A percentile compares a stretch with the other conserved stretches of the same genome.
phyloP scores from a whole-genome alignment of 2,329 filamentous ascomycete species.

The Colletotrichum falcatum region DNA sequence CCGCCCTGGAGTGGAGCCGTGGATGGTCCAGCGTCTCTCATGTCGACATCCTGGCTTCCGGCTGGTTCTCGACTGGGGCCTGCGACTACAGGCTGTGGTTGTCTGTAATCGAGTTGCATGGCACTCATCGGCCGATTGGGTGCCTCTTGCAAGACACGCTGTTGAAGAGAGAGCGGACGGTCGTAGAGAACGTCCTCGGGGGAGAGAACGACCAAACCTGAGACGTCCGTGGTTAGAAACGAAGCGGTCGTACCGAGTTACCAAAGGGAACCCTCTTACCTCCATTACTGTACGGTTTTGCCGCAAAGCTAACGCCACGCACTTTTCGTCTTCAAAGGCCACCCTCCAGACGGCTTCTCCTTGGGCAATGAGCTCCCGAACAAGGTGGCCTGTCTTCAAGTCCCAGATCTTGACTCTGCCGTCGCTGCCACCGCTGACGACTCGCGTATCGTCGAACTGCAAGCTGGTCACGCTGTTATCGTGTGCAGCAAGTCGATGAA shows the following conservation, averaged over 20 bases:
- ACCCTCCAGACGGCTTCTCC: conserved; percentile 98
- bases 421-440: conserved; percentile 96
- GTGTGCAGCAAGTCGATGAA: conserved; percentile 94
- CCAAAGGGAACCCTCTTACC: conserved; percentile 66
- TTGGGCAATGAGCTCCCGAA: conserved; percentile 90
- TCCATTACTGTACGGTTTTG: conserved; percentile 95
- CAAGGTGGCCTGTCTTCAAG: conserved; percentile 87
- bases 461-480: conserved; percentile 98
- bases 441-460: conserved; percentile 95
- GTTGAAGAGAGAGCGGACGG: conserved; percentile 62
- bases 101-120: conserved; percentile 59
- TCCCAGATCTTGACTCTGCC: conserved; percentile 99
- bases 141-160: conserved; percentile 57
- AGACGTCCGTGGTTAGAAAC: conserved; percentile 46
- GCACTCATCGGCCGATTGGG: conserved; percentile 65
- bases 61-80: conserved; percentile 51
- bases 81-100: conserved; percentile 47
- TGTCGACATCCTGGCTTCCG: conserved; percentile 62
- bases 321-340: conserved; percentile 98
- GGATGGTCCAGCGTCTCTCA: conserved; percentile 67
- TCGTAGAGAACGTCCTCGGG: conserved; percentile 76
- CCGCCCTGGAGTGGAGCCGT: conserved; percentile 64
- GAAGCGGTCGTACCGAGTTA: neutral
- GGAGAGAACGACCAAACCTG: conserved; percentile 95
- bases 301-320: conserved; percentile 92